Base-by-base conservation (phyloP, 345 rosid genomes). In the Brassica juncea region DNA sequence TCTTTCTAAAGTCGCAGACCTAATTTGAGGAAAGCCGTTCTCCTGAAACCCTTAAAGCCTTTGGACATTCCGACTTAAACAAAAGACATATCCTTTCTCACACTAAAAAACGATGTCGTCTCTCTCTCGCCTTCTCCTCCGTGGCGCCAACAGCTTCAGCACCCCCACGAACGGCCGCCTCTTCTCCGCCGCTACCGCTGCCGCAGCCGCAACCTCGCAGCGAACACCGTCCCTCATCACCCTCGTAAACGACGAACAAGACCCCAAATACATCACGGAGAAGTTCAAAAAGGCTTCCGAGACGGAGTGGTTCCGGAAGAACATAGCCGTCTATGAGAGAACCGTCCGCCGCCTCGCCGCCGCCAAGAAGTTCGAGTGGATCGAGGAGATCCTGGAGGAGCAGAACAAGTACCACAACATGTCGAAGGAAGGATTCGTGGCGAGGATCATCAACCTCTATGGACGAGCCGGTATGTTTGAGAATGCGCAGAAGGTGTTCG, bases 261-360 rank as follows among this genome's bases (percentile, higher is more conserved):
- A 85, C 77, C 87, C 89, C 58, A 80, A 86, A 74, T 75, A 79
- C 39, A 82, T 89, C 47, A 92, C 84, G 21, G 85, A 89, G 73
- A 87, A 88, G 73, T 92, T 92, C 87, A 92, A 90, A 63, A 77
- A 71, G 32, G 76, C 85, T 12, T 86, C 87, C 37, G 77, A 86
- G 52, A 10, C 78, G 8, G 86, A 84, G 4, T 82, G 86, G 16
- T 92, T 92, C 85, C 90, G 95, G 67, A 83, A 83, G 32, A 86
- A 83, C 21, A 65, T 52, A 5, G 58, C 58, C 58, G 21, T 52
- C 21, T 52, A 52, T 5, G 58, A 52, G 58, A n/a, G 21, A 15
- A 52, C 58, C 58, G 58, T 52, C 21, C 58, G 58, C 58, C 58
- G 58, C 16, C 58, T 52, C 23, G 58, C 58, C 58, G 58, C 58